Evolutionary conservation across 2,329 filamentous ascomycete genomes (phyloP), one percentile per base, ranked within the genome.

Genomic region (Neocatenulostroma microsporum): DNA sequence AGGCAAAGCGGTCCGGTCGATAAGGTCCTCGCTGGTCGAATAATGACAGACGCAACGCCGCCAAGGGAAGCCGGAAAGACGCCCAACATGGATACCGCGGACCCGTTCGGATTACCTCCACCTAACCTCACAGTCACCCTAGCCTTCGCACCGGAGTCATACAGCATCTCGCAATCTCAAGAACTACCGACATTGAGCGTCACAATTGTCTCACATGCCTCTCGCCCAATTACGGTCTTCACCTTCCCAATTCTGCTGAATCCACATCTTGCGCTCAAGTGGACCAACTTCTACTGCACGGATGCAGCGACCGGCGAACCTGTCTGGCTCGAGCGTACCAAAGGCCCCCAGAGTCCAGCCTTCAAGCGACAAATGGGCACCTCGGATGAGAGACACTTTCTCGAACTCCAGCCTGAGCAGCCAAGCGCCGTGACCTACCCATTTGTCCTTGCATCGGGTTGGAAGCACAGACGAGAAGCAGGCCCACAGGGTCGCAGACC

Each of bases 141-240:
- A n/a, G n/a, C n/a, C n/a, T n/a, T n/a, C n/a, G n/a, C n/a, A n/a
- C n/a, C n/a, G n/a, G n/a, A n/a, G n/a, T n/a, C n/a, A n/a, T n/a
- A n/a, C n/a, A n/a, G n/a, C n/a, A n/a, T n/a, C n/a, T n/a, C n/a
- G n/a, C n/a, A n/a, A n/a, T 29, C 27, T 8, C 27, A 8, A 8
- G 27, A 29, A 14, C 27, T 15, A 15, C 27, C 27, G 10, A 14
- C 8, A 9, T 8, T 29, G 8, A 29, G 15, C 7, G 13, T 29
- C 7, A 29, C 27, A 14, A 14, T 15, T 14, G 15, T 14, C 13
- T 29, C 27, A 11, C 27, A 29, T 15, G 27, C 27, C 10, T 11
- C 10, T 15, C 27, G 14, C 57, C 31, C 42, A 19, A 39, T 44
- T 20, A 44, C 39, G 23, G 28, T 45, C 35, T 40, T 40, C 13